Percentiles rank a stretch among this genome's conserved stretches.
Conservation (phyloP, 2,329 filamentous ascomycete species). For the Penicillium rolfsii region DNA sequence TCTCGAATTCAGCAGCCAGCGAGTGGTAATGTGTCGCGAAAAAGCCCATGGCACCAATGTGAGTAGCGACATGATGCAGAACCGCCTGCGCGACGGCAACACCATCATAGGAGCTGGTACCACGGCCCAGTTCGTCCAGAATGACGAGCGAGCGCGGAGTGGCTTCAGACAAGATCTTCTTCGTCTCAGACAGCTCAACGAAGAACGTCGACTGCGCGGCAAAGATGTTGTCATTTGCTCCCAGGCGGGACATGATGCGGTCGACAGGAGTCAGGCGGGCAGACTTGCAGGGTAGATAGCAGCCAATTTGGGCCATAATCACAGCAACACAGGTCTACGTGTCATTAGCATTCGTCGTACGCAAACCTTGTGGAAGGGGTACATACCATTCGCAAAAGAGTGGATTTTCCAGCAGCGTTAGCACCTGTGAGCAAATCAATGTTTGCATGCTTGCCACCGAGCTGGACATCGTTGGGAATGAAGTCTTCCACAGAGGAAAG, state of each 20-base stretch:
- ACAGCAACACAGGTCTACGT: conserved; percentile 87
- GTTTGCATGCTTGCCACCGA: conserved; percentile 79
- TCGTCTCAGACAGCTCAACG: conserved; percentile 94
- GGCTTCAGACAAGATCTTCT: conserved; percentile 94
- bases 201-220: conserved; percentile 98
- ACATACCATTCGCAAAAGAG: conserved; percentile 86
- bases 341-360: conserved; percentile 29
- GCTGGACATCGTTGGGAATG: conserved; percentile 89
- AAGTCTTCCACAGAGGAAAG: conserved; percentile 86
- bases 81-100: conserved; percentile 96
- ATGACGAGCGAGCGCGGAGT: conserved; percentile 94
- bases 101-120: conserved; percentile 93
- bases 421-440: conserved; percentile 93
- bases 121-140: conserved; percentile 91
- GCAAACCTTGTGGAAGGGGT: too few species aligned
- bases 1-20: conserved; percentile 84
- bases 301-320: conserved; percentile 96
- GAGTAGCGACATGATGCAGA: conserved; percentile 90
- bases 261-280: conserved; percentile 88
- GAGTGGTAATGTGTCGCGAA: conserved; percentile 98
- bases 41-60: conserved; percentile 92
- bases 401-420: conserved; percentile 97
- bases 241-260: conserved; percentile 97
- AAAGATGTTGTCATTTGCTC: conserved; percentile 98
- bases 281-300: conserved; percentile 81